A percentile compares a stretch with the other conserved stretches of the same genome.
Evolutionary conservation across 2,329 filamentous ascomycete species (phyloP).

Genomic region (Apiospora kogelbergensis): DNA sequence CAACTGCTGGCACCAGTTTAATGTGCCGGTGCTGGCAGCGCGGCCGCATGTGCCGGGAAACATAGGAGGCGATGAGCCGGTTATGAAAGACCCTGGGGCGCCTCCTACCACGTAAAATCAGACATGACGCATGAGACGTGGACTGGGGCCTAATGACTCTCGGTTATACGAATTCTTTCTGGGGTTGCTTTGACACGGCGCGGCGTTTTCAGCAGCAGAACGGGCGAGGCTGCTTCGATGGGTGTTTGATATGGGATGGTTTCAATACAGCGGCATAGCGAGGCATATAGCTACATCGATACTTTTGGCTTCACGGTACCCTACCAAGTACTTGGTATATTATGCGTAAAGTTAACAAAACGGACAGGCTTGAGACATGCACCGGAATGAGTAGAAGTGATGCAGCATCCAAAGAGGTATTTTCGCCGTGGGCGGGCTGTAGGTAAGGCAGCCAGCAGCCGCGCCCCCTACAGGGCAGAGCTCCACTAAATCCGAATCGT

Average conservation of each 20-base stretch:
- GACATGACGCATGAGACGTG: not conserved
- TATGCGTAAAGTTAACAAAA: not conserved
- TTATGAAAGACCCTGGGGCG: slow-evolving; percentile 2
- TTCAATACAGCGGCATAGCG: not conserved
- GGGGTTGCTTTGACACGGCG: not conserved
- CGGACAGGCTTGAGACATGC: not conserved
- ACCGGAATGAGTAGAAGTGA: not conserved
- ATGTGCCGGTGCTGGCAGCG: slow-evolving; percentile 26
- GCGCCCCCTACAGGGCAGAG: not conserved
- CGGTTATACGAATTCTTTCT: not conserved
- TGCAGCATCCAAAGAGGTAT: not conserved
- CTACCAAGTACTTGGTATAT: not conserved
- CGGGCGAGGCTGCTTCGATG: not conserved
- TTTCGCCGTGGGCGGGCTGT: not conserved
- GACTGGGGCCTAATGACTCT: not conserved
- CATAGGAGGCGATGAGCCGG: slow-evolving; percentile 21
- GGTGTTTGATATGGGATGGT: not conserved
- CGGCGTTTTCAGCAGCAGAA: not conserved
- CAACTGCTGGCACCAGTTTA: slow-evolving; percentile 75
- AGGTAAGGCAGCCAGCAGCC: too few relatives aligned
- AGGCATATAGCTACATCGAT: not conserved
- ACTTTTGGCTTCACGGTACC: not conserved
- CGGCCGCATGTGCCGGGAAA: slow-evolving; percentile 24
- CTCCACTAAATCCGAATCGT: not conserved
- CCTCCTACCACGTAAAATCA: not conserved